These are phyloP conservation scores for Capsicum rhomboideum DNA, from an alignment of 257 asterid genomes.

Conservation along the genomic window DNA sequence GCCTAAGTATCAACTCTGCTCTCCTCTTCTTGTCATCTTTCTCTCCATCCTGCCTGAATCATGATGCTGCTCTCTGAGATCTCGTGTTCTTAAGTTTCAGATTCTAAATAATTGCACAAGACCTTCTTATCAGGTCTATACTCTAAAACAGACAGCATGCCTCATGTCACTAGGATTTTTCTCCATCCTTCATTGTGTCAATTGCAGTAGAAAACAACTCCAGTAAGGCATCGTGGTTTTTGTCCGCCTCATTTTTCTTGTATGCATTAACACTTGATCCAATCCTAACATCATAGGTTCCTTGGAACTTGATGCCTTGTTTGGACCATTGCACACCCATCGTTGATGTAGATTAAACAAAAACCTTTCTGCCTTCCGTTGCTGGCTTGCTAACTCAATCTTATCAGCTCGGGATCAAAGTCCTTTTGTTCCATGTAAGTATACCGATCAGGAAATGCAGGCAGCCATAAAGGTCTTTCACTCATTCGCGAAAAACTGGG, in stretches of 20 bases:
- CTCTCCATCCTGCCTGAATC: slow-evolving; percentile 73
- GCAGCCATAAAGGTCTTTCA: slow-evolving; percentile 78
- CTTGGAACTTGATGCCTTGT: slow-evolving; percentile 32
- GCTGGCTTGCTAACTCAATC: slow-evolving; percentile 80
- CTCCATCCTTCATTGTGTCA: slow-evolving; percentile 72
- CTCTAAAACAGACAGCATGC: slow-evolving; percentile 52
- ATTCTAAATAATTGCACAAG: slow-evolving; percentile 62
- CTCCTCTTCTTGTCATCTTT: slow-evolving; percentile 85
- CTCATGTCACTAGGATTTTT: slow-evolving; percentile 34
- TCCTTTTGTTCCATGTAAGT: slow-evolving; percentile 88
- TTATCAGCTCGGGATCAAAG: slow-evolving; percentile 70
- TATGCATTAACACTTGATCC: slow-evolving; percentile 16
- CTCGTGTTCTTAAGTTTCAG: slow-evolving; percentile 53
- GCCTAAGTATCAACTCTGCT: slow-evolving; percentile 71
- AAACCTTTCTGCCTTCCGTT: slow-evolving; percentile 81
- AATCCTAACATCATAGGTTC: slow-evolving; percentile 22
- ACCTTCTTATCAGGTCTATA: slow-evolving; percentile 53
- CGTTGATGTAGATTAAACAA: slow-evolving; percentile 76
- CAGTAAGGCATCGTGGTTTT: slow-evolving; percentile 41
- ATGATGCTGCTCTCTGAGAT: slow-evolving; percentile 31
- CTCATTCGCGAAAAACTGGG: slow-evolving; percentile 76
- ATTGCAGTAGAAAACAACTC: slow-evolving; percentile 81
- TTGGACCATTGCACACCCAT: slow-evolving; percentile 44
- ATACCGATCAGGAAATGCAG: slow-evolving; percentile 86
- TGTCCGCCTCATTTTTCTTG: slow-evolving; percentile 57